Percentiles rank a stretch among this genome's conserved stretches.
These are phyloP conservation scores for Phascolomyces articulosus DNA, from an alignment of 371 early-diverging fungal species.

Conservation along the genomic window DNA sequence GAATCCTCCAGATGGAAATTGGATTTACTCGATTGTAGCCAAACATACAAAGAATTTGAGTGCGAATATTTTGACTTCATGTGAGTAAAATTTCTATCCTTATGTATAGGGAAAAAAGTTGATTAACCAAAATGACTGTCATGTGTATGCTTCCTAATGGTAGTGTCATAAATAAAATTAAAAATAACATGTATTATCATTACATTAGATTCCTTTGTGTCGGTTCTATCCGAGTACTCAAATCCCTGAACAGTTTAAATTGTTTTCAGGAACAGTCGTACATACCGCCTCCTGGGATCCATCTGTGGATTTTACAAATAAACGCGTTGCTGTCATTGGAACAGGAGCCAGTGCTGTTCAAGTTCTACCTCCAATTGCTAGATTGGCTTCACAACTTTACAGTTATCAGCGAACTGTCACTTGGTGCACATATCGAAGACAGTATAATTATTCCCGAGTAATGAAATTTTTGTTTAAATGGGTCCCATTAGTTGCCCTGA, in stretches of 20 bases:
- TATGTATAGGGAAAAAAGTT: no score
- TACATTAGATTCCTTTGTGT: neutral
- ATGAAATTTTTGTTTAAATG: constrained; percentile 17
- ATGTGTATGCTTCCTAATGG: no score
- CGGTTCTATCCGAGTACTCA: constrained; percentile 42
- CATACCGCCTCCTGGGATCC: constrained; percentile 57
- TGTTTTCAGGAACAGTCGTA: constrained; percentile 45
- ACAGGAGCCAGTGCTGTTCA: constrained; percentile 49
- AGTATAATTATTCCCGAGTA: constrained; percentile 9
- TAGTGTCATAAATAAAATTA: no score
- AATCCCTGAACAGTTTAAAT: constrained; percentile 51
- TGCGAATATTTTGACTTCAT: neutral
- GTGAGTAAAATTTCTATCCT: no score
- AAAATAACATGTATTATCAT: no score
- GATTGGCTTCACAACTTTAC: constrained; percentile 8
- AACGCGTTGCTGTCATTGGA: constrained; percentile 55
- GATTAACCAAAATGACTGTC: no score
- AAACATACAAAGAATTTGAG: constrained; percentile 5
- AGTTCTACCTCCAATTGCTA: constrained; percentile 19
- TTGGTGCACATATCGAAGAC: constrained; percentile 13
- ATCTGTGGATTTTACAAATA: constrained; percentile 42
- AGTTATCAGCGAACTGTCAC: constrained; percentile 25
- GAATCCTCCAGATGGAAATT: constrained; percentile 48
- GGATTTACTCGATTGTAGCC: constrained; percentile 14
- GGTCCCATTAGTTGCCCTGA: constrained; percentile 16